phyloP scores from a whole-genome alignment of 2,329 filamentous ascomycete species.

The Chaetomium strumarium region DNA sequence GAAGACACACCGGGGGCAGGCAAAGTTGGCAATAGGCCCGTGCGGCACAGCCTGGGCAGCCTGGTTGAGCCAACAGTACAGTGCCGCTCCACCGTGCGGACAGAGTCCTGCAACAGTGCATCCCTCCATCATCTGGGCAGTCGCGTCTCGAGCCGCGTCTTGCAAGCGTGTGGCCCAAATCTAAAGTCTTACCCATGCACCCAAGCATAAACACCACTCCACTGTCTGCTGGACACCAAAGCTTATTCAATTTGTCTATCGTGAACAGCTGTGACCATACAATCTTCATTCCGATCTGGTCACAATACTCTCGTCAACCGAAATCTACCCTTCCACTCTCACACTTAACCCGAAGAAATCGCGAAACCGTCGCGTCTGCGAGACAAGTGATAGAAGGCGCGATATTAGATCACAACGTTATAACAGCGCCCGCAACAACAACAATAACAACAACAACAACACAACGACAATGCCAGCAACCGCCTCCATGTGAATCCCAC shows the following conservation, averaged over 20 bases:
- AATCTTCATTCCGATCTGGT: too few relatives aligned
- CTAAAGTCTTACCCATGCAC: background rate
- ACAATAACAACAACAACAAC: background rate
- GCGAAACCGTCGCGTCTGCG: background rate
- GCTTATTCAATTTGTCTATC: background rate
- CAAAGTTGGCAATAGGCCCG: too few relatives aligned
- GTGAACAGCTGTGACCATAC: background rate
- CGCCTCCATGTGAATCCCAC: too few relatives aligned
- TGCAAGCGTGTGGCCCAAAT: background rate
- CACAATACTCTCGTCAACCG: too few relatives aligned
- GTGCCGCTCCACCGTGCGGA: background rate
- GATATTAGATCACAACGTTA: background rate
- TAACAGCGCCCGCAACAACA: background rate
- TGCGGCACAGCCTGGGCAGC: too few relatives aligned
- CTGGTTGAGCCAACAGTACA: background rate
- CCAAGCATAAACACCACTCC: conserved; percentile 10
- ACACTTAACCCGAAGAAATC: background rate
- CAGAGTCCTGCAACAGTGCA: background rate
- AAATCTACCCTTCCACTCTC: too few relatives aligned
- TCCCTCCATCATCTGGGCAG: background rate
- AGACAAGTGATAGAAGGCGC: background rate
- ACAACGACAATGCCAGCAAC: background rate
- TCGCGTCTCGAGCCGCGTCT: conserved; percentile 18
- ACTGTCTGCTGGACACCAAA: conserved; percentile 5
- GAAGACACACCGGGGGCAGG: too few relatives aligned